These are phyloP conservation scores for Elsinoe fawcettii DNA, from an alignment of 2,329 filamentous ascomycete species.

Conservation along the genomic window DNA sequence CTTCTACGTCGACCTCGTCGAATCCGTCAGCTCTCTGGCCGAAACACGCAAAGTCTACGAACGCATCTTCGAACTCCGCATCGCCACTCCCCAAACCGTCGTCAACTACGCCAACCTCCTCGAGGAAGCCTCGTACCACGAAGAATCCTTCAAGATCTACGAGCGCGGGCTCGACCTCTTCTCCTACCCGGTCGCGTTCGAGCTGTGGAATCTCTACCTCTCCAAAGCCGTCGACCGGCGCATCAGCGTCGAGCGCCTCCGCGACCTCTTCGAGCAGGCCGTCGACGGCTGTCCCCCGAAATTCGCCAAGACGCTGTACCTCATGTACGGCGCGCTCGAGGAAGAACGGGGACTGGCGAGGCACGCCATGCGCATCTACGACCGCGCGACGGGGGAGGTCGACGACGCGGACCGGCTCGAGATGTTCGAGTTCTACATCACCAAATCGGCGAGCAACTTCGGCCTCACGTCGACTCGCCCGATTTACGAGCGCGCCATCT, in stretches of 20 bases:
- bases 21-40: constrained; percentile 83
- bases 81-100: constrained; percentile 94
- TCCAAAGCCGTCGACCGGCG: constrained; percentile 96
- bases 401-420: constrained; percentile 89
- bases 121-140: constrained; percentile 89
- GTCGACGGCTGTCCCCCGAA: constrained; percentile 90
- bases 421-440: constrained; percentile 99
- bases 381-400: constrained; percentile 88
- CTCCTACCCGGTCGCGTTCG: constrained; percentile 94
- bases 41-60: constrained; percentile 95
- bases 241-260: constrained; percentile 85
- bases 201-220: constrained; percentile 96
- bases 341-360: constrained; percentile 90
- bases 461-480: constrained; percentile 87
- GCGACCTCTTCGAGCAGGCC: constrained; percentile 95
- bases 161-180: constrained; percentile 96
- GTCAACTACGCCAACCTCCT: constrained; percentile 96
- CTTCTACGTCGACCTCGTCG: constrained; percentile 96
- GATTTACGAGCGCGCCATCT: constrained; percentile 94
- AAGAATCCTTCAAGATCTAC: constrained; percentile 96
- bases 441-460: constrained; percentile 96
- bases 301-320: constrained; percentile 89
- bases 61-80: constrained; percentile 93
- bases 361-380: constrained; percentile 98
- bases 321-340: constrained; percentile 97